phyloP scores from a whole-genome alignment of 2,329 filamentous ascomycete species.

The Colletotrichum sp. region DNA sequence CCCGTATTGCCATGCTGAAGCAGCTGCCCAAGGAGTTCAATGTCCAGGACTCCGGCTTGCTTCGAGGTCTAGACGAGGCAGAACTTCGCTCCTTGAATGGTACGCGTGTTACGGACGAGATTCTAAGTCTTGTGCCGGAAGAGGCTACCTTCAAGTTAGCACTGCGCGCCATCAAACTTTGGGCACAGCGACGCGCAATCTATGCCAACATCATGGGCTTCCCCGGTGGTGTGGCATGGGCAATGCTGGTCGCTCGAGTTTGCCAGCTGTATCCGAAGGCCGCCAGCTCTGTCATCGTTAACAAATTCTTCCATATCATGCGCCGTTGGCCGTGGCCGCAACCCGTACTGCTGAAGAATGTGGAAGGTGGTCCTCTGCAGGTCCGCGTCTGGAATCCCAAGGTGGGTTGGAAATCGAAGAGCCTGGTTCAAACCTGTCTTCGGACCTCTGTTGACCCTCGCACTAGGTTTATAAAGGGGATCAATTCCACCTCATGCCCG shows the following conservation, averaged over 20 bases:
- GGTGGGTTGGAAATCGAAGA: slow-evolving; percentile 47
- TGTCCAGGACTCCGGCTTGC: slow-evolving; percentile 81
- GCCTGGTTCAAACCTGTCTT: not conserved
- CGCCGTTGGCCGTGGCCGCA: slow-evolving; percentile 92
- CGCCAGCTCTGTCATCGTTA: slow-evolving; percentile 84
- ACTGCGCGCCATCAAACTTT: slow-evolving; percentile 91
- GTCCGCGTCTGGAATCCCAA: slow-evolving; percentile 95
- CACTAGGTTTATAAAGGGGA: slow-evolving; percentile 77
- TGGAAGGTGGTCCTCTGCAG: slow-evolving; percentile 81
- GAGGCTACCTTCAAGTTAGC: slow-evolving; percentile 88
- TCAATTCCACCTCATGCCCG: slow-evolving; percentile 90
- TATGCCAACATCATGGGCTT: slow-evolving; percentile 98
- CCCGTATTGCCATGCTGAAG: slow-evolving; percentile 72
- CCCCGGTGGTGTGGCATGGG: slow-evolving; percentile 96
- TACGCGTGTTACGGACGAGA: slow-evolving; percentile 92
- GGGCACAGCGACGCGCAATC: slow-evolving; percentile 90
- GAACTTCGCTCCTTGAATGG: slow-evolving; percentile 92
- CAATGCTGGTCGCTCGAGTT: slow-evolving; percentile 93
- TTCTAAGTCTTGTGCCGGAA: slow-evolving; percentile 87
- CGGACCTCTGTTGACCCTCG: slow-evolving; percentile 12
- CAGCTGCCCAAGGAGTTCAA: slow-evolving; percentile 76
- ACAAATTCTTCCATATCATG: slow-evolving; percentile 95
- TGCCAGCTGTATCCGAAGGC: slow-evolving; percentile 97
- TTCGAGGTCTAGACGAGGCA: slow-evolving; percentile 85
- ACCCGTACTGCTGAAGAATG: slow-evolving; percentile 87